Conservation (phyloP, 1,139 yeast genomes). For the Lodderomyces theae region DNA sequence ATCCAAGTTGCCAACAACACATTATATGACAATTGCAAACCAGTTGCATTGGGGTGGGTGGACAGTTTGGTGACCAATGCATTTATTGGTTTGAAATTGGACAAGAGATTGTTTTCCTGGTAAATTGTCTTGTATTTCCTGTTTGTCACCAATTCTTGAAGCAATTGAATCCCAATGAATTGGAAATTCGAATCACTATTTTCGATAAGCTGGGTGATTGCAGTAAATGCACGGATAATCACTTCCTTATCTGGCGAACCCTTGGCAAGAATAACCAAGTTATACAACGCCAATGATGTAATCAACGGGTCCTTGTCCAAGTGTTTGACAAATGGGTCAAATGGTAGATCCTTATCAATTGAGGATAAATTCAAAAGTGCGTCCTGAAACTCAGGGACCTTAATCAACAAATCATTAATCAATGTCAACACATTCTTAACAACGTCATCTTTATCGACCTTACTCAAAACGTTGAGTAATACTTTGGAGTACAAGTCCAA, state of each 20-base stretch:
- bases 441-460: conserved; percentile 61
- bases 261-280: conserved; percentile 40
- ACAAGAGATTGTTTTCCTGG: conserved; percentile 50
- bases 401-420: conserved; percentile 57
- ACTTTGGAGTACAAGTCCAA: conserved; percentile 56
- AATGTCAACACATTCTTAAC: conserved; percentile 70
- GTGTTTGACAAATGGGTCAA: conserved; percentile 52
- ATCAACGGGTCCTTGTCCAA: conserved; percentile 48
- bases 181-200: conserved; percentile 53
- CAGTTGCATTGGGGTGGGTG: conserved; percentile 48
- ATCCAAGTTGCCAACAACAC: conserved; percentile 80
- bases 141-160: conserved; percentile 58
- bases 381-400: conserved; percentile 45
- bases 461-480: conserved; percentile 54
- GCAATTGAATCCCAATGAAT: conserved; percentile 65
- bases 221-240: conserved; percentile 42
- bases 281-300: conserved; percentile 45
- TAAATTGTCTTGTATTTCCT: conserved; percentile 58
- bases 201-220: conserved; percentile 44
- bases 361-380: conserved; percentile 45
- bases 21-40: conserved; percentile 82
- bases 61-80: conserved; percentile 33
- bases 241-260: conserved; percentile 27
- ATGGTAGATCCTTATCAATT: conserved; percentile 53
- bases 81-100: conserved; percentile 55